phyloP scores from a whole-genome alignment of 805 yeast genomes.

The Candida nanaspora region DNA sequence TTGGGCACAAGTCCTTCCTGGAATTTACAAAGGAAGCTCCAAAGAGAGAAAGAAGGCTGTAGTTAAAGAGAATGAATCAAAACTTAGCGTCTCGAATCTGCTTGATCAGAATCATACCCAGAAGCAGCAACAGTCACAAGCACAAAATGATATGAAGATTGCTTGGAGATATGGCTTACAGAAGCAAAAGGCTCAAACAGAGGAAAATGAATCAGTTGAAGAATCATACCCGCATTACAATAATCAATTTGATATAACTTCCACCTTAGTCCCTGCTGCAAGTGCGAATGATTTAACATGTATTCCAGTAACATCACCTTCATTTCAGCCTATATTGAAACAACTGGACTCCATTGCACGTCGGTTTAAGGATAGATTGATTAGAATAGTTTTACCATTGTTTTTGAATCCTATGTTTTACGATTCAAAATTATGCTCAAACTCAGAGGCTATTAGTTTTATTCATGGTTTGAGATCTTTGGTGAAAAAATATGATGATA shows the following conservation, averaged over 20 bases:
- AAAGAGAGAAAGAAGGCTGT: constrained; percentile 58
- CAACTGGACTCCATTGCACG: constrained; percentile 37
- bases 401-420: constrained; percentile 74
- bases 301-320: constrained; percentile 31
- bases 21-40: constrained; percentile 60
- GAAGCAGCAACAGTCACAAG: constrained; percentile 5
- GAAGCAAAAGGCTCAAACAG: constrained; percentile 26
- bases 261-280: constrained; percentile 62
- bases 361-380: constrained; percentile 35
- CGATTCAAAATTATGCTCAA: constrained; percentile 24
- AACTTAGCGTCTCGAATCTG: constrained; percentile 63
- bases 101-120: constrained; percentile 27
- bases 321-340: constrained; percentile 19
- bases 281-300: constrained; percentile 51
- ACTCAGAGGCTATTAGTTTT: constrained; percentile 49
- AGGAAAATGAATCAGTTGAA: constrained; percentile 22
- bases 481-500: constrained; percentile 34
- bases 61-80: constrained; percentile 49
- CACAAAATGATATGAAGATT: constrained; percentile 56
- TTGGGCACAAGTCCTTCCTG: constrained; percentile 73
- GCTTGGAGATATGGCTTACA: constrained; percentile 88
- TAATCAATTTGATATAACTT: constrained; percentile 71
- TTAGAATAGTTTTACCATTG: constrained; percentile 70
- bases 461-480: constrained; percentile 51
- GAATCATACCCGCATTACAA: constrained; percentile 43